A percentile compares a stretch with the other conserved stretches of the same genome.
These are phyloP conservation scores for Guadua angustifolia DNA, from an alignment of 176 grass and related monocot genomes.

Conservation along the genomic window DNA sequence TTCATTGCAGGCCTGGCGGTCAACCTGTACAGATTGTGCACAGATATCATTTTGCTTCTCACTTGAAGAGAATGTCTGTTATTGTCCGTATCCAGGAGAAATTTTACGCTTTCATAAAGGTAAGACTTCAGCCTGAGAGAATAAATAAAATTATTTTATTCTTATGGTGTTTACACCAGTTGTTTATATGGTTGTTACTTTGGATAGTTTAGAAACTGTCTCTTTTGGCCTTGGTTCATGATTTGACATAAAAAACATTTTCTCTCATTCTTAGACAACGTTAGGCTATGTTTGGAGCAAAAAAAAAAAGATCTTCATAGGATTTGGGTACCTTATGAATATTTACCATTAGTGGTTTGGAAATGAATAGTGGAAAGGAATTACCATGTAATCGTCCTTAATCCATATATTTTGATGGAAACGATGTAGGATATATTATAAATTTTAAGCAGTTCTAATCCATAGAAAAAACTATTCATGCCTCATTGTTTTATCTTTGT, in stretches of 20 bases:
- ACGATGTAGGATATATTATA: background rate
- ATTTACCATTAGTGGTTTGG: slow-evolving; percentile 14
- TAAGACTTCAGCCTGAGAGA: slow-evolving; percentile 36
- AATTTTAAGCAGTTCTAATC: background rate
- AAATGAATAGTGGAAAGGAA: background rate
- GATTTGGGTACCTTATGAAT: slow-evolving; percentile 18
- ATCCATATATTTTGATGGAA: slow-evolving; percentile 21
- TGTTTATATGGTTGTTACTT: slow-evolving; percentile 17
- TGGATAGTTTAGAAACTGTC: slow-evolving; percentile 16
- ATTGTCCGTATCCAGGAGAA: slow-evolving; percentile 85
- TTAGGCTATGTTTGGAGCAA: background rate
- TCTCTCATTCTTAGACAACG: background rate
- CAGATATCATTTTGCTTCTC: slow-evolving; percentile 98
- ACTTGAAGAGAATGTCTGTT: slow-evolving; percentile 99
- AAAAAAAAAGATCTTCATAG: background rate
- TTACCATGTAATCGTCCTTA: background rate
- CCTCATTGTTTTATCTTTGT: background rate
- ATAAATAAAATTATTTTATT: slow-evolving; percentile 36
- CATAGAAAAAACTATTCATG: background rate
- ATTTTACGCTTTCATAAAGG: slow-evolving; percentile 93
- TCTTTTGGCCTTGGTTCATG: slow-evolving; percentile 20
- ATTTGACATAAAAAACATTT: slow-evolving; percentile 20
- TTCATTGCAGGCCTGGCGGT: slow-evolving; percentile 73
- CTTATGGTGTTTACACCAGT: background rate
- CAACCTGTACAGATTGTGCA: slow-evolving; percentile 94